phyloP scores from a whole-genome alignment of 331 rosid genomes.

The Pyracantha coccinea region DNA sequence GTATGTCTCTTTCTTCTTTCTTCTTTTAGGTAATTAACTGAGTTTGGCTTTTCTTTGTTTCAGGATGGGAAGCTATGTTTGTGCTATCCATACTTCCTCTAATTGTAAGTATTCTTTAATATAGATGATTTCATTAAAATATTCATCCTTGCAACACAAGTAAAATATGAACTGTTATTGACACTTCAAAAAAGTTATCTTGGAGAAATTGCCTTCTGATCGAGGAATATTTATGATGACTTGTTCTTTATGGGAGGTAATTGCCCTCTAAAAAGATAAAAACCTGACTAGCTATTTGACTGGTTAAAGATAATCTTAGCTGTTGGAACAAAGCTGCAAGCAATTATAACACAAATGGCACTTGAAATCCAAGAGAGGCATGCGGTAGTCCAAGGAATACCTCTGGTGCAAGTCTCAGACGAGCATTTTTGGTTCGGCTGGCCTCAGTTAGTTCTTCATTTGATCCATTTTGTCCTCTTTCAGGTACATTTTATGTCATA shows the following conservation, averaged over 20 bases:
- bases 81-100: conserved; percentile 73
- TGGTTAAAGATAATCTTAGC: conserved; percentile 58
- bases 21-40: neutral
- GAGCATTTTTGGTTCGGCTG: conserved; percentile 77
- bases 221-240: no score
- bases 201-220: no score
- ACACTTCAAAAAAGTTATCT: no score
- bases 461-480: conserved; percentile 82
- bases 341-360: conserved; percentile 77
- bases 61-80: conserved; percentile 76
- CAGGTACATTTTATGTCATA: conserved; percentile 39
- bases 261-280: no score
- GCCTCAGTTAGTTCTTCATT: conserved; percentile 74
- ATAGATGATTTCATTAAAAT: neutral
- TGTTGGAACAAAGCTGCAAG: conserved; percentile 85
- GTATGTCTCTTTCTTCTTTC: neutral
- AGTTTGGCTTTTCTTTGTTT: neutral
- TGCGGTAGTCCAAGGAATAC: conserved; percentile 83
- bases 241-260: no score
- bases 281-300: neutral
- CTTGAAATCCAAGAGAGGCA: conserved; percentile 77
- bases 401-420: conserved; percentile 90
- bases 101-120: conserved; percentile 29
- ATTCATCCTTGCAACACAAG: neutral
- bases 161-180: no score